Percentiles rank a stretch among this genome's conserved stretches.
Conservation (phyloP, 1,284 basidiomycete genomes). For the Clitocybe nebularis region DNA sequence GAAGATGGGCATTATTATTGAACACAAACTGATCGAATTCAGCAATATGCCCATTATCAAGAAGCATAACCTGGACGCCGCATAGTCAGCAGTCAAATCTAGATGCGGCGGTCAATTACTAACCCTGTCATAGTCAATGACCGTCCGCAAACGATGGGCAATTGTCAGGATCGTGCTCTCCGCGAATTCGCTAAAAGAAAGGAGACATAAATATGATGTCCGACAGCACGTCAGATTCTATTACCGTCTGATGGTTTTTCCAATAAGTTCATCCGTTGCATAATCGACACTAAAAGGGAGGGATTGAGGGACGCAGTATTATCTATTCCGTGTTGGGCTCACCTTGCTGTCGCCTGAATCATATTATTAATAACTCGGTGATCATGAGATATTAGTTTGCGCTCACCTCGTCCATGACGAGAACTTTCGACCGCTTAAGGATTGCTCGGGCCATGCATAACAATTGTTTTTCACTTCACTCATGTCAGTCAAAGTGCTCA, state of each 20-base stretch:
- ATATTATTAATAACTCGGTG: constrained; percentile 7
- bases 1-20: background rate
- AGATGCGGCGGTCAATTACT: constrained; percentile 11
- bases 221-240: constrained; percentile 19
- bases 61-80: constrained; percentile 70
- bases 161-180: constrained; percentile 67
- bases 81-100: background rate
- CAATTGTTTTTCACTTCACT: constrained; percentile 69
- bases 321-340: constrained; percentile 10
- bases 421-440: constrained; percentile 67
- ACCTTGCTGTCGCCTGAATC: constrained; percentile 63
- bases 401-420: constrained; percentile 80
- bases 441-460: constrained; percentile 85
- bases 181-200: constrained; percentile 48
- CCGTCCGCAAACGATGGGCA: constrained; percentile 67
- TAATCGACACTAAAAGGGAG: constrained; percentile 58
- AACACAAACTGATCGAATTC: constrained; percentile 66
- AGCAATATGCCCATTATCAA: constrained; percentile 82
- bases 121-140: constrained; percentile 67
- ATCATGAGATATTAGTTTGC: background rate
- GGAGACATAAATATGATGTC: background rate
- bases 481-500: no score
- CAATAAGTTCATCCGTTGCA: constrained; percentile 72
- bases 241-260: constrained; percentile 71
- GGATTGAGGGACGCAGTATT: constrained; percentile 4